Base-by-base conservation (phyloP, 2,329 filamentous ascomycete genomes). In the Dactylellina parvicollis region DNA sequence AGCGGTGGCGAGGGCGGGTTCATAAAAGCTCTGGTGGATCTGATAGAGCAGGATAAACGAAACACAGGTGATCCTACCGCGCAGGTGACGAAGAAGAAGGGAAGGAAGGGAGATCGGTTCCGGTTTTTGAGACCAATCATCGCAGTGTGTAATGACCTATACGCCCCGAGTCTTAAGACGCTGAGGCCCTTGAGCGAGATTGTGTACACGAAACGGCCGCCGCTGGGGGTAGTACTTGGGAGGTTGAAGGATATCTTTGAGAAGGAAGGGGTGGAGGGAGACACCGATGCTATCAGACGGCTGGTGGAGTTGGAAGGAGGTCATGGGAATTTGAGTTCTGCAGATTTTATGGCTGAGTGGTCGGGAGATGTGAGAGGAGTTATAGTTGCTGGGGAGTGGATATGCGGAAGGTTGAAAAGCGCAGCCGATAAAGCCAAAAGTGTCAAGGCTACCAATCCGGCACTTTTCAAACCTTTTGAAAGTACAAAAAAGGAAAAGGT, bases 131-230 rank as follows among this genome's bases (percentile, higher is more conserved):
- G 95, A 47, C 95, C 95, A 0, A 84, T 99, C 28, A 92, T 99
- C 55, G 84, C 99, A 50, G 95, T 99, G 77, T 99, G 95, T 83
- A 99, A 99, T 78, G 96, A 99, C 80, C 88, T 98, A 0, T 99
- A 99, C 79, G 92, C 96, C 77, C 89, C 94, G 2, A 91, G 93
- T 18, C 85, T 99, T 40, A 87, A 92, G 26, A 92, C 92, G 0
- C 84, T 99, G 5, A 88, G 95, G n/a, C 90, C 94, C 75, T 82
- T 95, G 54, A 95, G 94, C 0, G 95, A 99, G 80, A 88, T 98
- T 38, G 89, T 99, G 20, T 92, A 96, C 78, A 90, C 96, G 32
- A 91, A 94, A 50, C 95, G 95, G 77, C 92, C 95, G 1, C 89
- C 91, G 0, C 82, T 98, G 8, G 93, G 96, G 75, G 90, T 92